A percentile compares a stretch with the other conserved stretches of the same genome.
phyloP scores from a whole-genome alignment of 495 filamentous ascomycete species.

The Neurospora pannonica region DNA sequence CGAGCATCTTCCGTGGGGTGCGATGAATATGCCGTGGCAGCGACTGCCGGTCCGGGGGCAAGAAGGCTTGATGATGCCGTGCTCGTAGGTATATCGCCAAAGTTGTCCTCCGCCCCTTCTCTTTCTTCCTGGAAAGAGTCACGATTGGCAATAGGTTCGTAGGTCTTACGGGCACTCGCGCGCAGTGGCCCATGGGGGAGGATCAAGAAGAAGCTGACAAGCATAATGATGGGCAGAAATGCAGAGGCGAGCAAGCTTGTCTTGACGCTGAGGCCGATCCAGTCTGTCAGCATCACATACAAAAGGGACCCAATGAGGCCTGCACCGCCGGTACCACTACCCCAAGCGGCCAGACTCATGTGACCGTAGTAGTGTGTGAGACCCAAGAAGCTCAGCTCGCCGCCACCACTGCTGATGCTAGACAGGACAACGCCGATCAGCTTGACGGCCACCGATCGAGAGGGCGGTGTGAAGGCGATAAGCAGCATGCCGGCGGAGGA shows the following conservation, averaged over 20 bases:
- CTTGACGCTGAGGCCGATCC: conserved; percentile 59
- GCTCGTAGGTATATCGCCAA: conserved; percentile 21
- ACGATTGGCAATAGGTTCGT: conserved; percentile 26
- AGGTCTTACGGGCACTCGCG: conserved; percentile 26
- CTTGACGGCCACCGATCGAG: conserved; percentile 57
- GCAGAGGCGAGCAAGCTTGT: conserved; percentile 66
- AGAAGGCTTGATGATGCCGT: conserved; percentile 29
- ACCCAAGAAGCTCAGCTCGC: conserved; percentile 82
- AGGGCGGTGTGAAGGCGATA: conserved; percentile 65
- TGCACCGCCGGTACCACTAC: conserved; percentile 84
- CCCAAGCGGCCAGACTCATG: conserved; percentile 88
- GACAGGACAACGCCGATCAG: conserved; percentile 78
- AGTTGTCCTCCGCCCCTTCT: conserved; percentile 20
- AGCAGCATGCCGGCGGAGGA: conserved; percentile 80
- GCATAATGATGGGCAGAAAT: conserved; percentile 71
- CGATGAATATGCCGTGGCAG: conserved; percentile 18
- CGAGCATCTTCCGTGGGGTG: conserved; percentile 8
- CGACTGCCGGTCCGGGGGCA: conserved; percentile 18
- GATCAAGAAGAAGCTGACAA: conserved; percentile 72
- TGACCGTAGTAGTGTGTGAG: conserved; percentile 89
- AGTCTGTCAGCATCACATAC: conserved; percentile 79
- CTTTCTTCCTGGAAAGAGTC: conserved; percentile 24
- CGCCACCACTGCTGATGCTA: conserved; percentile 71
- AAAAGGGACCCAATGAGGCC: conserved; percentile 78
- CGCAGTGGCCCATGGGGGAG: conserved; percentile 56